Evolutionary conservation across 495 filamentous ascomycete species (phyloP), one percentile per base, ranked within the genome.

Genomic region (Copromyces sp.): DNA sequence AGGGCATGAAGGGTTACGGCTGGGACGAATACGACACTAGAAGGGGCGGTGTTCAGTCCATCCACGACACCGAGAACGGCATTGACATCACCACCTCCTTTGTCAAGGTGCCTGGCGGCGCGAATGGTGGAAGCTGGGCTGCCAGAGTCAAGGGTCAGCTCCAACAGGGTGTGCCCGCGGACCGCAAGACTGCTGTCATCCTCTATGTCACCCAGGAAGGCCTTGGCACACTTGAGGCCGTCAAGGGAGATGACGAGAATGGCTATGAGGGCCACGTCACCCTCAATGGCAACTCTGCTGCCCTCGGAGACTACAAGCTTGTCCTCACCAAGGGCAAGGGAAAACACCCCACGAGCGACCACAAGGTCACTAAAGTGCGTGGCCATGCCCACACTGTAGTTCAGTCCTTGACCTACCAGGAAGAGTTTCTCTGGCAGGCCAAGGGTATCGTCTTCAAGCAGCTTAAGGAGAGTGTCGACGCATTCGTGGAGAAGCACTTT

Each of bases 11-110:
- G 53, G 94, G 95, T 42, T 99, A 99, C 79, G 95, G 95, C 73
- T 99, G 95, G 95, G 95, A 98, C 75, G 88, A 95, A 77, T 99
- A 96, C 82, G 95, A 98, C 80, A 89, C 93, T 29, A 86, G 95
- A 68, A 90, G 86, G 59, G 95, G 95, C 75, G 95, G 95, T 68
- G 84, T 90, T 32, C 92, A 99, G 84, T 92, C 91, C 24, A 94
- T 99, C 71, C 92, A 94, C 77, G 95, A 99, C 77, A 89, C 87
- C 20, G 91, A 89, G 39, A 99, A 99, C 81, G 87, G 85, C 71
- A 85, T 99, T 71, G 94, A 98, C 82, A 86, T 99, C 73, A 94
- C 91, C 39, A 97, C 95, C 37, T 90, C 92, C 69, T 98, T 97
- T 80, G 88, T 98, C 75, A 99, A 99, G 82, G 87, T 97, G 29